phyloP scores from a whole-genome alignment of 176 grass and related monocot species.

The Bothriochloa decipiens region DNA sequence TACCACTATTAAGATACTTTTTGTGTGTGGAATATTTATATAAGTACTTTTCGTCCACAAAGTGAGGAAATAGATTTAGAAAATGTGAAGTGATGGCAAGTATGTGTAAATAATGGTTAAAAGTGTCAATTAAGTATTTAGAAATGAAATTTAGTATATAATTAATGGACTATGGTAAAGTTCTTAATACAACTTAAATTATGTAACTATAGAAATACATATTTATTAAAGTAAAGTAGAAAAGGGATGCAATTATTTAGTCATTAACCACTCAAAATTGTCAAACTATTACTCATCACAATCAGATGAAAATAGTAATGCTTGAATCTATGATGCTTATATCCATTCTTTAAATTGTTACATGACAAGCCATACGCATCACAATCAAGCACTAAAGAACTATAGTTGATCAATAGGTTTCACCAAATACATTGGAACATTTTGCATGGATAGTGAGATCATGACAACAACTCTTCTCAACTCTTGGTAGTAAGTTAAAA shows the following conservation, averaged over 20 bases:
- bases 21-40: no score
- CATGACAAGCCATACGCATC: background rate
- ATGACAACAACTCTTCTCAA: background rate
- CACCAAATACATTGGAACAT: background rate
- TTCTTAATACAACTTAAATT: no score
- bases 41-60: no score
- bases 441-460: background rate
- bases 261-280: background rate
- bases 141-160: no score
- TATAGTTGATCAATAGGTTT: background rate
- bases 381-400: background rate
- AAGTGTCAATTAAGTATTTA: no score
- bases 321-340: background rate
- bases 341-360: background rate
- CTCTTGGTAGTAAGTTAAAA: background rate
- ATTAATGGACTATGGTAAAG: no score
- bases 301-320: background rate
- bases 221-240: no score
- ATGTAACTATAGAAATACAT: no score
- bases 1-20: no score
- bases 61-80: no score
- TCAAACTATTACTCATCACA: background rate
- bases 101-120: no score
- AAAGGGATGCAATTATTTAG: background rate
- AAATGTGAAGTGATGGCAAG: no score